phyloP scores from a whole-genome alignment of 176 grass and related monocot species.

The Elymus sibiricus region DNA sequence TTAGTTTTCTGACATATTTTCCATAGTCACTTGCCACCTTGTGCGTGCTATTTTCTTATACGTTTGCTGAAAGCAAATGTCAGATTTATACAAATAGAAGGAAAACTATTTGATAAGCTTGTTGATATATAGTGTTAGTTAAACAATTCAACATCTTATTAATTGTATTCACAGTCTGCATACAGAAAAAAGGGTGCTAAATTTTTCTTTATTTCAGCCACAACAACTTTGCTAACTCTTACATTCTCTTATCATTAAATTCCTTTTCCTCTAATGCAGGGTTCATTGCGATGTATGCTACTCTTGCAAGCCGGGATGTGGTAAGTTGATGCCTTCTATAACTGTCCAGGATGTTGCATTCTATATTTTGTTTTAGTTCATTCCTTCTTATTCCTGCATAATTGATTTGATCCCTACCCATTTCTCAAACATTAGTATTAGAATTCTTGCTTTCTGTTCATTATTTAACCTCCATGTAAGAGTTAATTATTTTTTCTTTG shows the following conservation, averaged over 20 bases:
- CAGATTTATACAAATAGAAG: not conserved
- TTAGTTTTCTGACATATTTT: conserved; percentile 44
- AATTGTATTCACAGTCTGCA: not conserved
- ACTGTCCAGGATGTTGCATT: not conserved
- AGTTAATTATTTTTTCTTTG: not conserved
- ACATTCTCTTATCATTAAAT: not conserved
- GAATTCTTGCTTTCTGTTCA: not conserved
- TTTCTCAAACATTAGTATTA: not conserved
- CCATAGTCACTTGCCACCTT: not conserved
- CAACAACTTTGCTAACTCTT: not conserved
- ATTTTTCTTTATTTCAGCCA: conserved; percentile 21
- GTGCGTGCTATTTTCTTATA: conserved; percentile 10
- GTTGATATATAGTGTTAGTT: not conserved
- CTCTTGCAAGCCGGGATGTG: conserved; percentile 94
- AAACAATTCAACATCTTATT: conserved; percentile 1
- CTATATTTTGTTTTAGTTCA: not conserved
- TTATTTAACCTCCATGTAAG: not conserved
- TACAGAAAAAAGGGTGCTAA: not conserved
- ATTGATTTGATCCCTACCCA: not conserved
- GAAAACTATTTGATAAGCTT: not conserved
- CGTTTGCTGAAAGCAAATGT: not conserved
- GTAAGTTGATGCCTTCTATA: conserved; percentile 40
- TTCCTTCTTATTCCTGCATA: not conserved
- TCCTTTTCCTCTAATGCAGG: conserved; percentile 45
- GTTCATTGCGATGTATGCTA: conserved; percentile 97